phyloP scores from a whole-genome alignment of 257 asterid genomes.

The Solanum bukasovii region DNA sequence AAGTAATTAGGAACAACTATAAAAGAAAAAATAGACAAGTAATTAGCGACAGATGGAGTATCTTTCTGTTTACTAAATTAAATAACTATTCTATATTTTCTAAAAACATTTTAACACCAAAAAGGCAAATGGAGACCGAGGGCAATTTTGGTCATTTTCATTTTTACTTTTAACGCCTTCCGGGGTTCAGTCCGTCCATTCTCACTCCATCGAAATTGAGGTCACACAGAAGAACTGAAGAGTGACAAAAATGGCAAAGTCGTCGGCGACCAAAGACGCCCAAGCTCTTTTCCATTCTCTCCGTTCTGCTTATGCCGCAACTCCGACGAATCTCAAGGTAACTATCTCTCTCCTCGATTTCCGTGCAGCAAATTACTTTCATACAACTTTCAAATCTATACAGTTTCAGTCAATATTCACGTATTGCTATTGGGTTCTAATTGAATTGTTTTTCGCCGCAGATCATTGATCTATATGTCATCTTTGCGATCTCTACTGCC shows the following conservation, averaged over 20 bases:
- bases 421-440: background rate
- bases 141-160: background rate
- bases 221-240: background rate
- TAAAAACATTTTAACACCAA: background rate
- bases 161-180: background rate
- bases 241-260: conserved; percentile 41
- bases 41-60: too few species aligned
- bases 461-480: conserved; percentile 72
- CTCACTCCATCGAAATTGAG: background rate
- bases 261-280: conserved; percentile 53
- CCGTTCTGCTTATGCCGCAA: conserved; percentile 57
- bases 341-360: background rate
- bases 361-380: background rate
- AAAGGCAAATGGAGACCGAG: background rate
- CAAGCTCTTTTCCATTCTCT: conserved; percentile 58
- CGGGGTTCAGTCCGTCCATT: background rate
- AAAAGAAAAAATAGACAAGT: too few species aligned
- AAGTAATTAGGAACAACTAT: too few species aligned
- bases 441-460: conserved; percentile 4
- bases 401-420: background rate
- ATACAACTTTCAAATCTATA: background rate
- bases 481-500: conserved; percentile 61
- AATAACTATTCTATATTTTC: too few species aligned
- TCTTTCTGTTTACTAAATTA: too few species aligned
- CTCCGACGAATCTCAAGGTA: conserved; percentile 71